These are phyloP conservation scores for Blakeslea trispora DNA, from an alignment of 371 early-diverging fungal genomes.

Conservation along the genomic window DNA sequence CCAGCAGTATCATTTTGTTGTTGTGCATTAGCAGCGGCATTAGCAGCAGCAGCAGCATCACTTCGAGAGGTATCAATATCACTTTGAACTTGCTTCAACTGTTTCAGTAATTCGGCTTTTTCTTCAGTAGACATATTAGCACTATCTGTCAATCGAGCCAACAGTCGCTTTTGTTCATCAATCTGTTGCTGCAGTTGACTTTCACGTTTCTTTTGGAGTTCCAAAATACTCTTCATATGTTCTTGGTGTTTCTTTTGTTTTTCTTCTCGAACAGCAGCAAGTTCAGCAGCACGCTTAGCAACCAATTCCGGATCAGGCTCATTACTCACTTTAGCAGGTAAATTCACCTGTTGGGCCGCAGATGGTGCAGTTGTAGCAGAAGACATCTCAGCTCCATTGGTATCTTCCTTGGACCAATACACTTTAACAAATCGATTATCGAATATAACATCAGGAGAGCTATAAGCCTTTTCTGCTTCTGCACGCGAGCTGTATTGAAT, in stretches of 20 bases:
- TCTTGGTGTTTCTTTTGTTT: slow-evolving; percentile 54
- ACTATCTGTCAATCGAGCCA: slow-evolving; percentile 55
- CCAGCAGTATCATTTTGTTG: slow-evolving; percentile 2
- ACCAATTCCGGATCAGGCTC: slow-evolving; percentile 54
- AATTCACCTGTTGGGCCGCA: slow-evolving; percentile 8
- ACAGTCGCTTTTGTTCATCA: slow-evolving; percentile 61
- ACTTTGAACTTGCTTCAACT: slow-evolving; percentile 34
- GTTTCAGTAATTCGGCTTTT: slow-evolving; percentile 53
- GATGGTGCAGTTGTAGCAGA: slow-evolving; percentile 14
- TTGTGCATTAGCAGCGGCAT: slow-evolving; percentile 4
- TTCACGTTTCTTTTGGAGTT: slow-evolving; percentile 63
- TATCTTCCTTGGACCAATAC: slow-evolving; percentile 63
- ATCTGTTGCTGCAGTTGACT: slow-evolving; percentile 60
- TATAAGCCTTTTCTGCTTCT: slow-evolving; percentile 76
- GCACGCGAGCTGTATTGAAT: slow-evolving; percentile 61
- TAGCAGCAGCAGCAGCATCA: slow-evolving; percentile 12
- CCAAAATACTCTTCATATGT: slow-evolving; percentile 54
- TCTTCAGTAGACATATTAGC: slow-evolving; percentile 53
- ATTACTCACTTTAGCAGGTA: slow-evolving; percentile 3
- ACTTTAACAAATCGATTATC: slow-evolving; percentile 89
- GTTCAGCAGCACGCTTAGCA: slow-evolving; percentile 44
- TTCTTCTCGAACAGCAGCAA: slow-evolving; percentile 41
- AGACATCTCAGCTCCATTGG: slow-evolving; percentile 2
- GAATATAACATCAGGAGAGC: slow-evolving; percentile 82
- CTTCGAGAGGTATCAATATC: slow-evolving; percentile 36